Base-by-base conservation (phyloP, 768 basidiomycete species). In the Panellus pusillus region DNA sequence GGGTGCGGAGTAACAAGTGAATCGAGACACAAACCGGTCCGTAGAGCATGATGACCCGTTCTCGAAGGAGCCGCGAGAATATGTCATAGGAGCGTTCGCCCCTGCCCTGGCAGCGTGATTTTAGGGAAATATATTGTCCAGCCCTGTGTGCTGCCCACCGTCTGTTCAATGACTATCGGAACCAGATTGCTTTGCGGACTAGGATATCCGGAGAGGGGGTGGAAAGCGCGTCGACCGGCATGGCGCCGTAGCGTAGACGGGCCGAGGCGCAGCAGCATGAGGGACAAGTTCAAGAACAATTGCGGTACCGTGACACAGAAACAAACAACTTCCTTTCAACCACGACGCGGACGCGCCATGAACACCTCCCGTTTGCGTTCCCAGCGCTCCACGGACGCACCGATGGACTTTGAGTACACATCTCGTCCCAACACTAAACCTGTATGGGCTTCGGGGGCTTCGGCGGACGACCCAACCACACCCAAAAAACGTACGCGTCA, bases 21-120 rank as follows among this genome's bases (percentile, higher is more conserved):
- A 24, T 3, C 24, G 8, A 47, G 14, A n/a, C 45, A 55, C 32
- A 37, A 66, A 95, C 95, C 14, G 93, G 89, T 17, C 94, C 95
- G 63, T 91, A 89, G 35, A 98, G 79, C 87, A 98, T 97, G 62
- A 98, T 91, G 32, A 98, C 95, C 45, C 96, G 82, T 67, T 98
- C 96, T 58, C 92, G 79, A 36, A 98, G 77, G 44, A 98, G 79
- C 18, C 96, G 83, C 35, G 95, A 98, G 72, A 93, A 98, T 52
- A 98, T 97, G 66, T 98, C 95, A 73, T 97, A 96, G 24, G 90
- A 91, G 35, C 91, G 79, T 70, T 93, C 92, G 12, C 91, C 91
- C 63, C 91, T 80, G 42, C 88, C 89, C 89, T 91, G 32, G 18
- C 50, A 31, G 48, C 46, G 18, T 38, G 39, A 44, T 57, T n/a